Base-by-base conservation (phyloP, 2,329 filamentous ascomycete genomes). In the Corinectria fuckeliana region DNA sequence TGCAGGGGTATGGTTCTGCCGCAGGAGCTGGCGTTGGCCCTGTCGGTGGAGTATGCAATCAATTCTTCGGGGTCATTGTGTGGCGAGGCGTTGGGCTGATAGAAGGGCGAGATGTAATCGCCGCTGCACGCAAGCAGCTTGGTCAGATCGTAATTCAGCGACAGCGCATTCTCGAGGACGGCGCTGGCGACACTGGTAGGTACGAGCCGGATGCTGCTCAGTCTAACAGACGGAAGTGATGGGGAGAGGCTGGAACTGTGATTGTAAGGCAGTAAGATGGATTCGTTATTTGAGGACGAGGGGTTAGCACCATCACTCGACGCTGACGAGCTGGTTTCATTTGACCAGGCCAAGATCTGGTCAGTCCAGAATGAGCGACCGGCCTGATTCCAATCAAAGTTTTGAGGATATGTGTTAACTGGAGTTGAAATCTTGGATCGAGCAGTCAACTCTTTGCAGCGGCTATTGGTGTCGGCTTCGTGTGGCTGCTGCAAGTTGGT, bases 101-200 rank as follows among this genome's bases (percentile, higher is more conserved):
- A 71, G 39, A 72, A 69, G 1, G 71, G 71, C 0, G 71, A 72
- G 1, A 64, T 10, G 5, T 53, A 60, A 2, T 66, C 51, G 1
- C 21, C 7, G 0, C 30, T 9, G 38, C 71, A 73, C 4, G 42
- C 28, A 14, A 59, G 51, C 2, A 73, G 25, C 2, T 30, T 5
- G 1, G 23, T 16, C 0, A 66, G 34, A 20, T 72, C 56, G 1
- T 71, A 53, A 1, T 66, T 63, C 0, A 73, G 58, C 1, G 58
- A 60, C 0, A 60, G 8, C 3, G 68, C 69, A 32, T 73, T 73
- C 4, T 63, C 25, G 6, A 71, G 44, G 0, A 61, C 32, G 2
- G 71, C 71, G 3, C 49, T 50, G 47, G 60, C 69, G n/a, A 72
- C 38, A 3, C 45, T 59, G 10, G 62, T 58, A 7, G 61, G 57